phyloP scores from a whole-genome alignment of 2,329 filamentous ascomycete species.

The Epichloe gansuensis region DNA sequence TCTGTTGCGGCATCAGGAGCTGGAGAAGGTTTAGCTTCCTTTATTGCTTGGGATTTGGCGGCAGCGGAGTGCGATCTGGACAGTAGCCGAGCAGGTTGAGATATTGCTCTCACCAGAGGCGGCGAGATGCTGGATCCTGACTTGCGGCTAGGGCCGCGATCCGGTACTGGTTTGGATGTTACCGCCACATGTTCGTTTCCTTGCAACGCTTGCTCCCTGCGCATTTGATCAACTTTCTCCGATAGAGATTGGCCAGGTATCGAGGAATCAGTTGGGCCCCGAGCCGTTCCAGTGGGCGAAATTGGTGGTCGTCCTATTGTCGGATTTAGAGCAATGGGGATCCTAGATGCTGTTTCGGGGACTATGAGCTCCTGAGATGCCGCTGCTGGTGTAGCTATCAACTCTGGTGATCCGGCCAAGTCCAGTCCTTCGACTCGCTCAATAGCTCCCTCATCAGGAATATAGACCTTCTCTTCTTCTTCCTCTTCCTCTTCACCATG shows the following conservation, averaged over 20 bases:
- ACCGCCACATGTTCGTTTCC: conserved; percentile 14
- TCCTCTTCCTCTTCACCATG: conserved; percentile 6
- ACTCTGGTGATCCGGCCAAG: conserved; percentile 26
- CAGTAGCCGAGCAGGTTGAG: conserved; percentile 35
- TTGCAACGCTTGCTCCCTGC: conserved; percentile 30
- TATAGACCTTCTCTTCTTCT: conserved; percentile 19
- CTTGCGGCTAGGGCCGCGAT: conserved; percentile 31
- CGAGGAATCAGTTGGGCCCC: conserved; percentile 10
- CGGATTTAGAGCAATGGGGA: neutral
- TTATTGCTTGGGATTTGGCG: conserved; percentile 26
- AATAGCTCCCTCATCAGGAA: conserved; percentile 23
- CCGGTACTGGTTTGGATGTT: conserved; percentile 15
- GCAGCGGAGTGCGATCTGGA: conserved; percentile 33
- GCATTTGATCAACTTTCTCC: conserved; percentile 38
- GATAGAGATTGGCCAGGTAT: conserved; percentile 19
- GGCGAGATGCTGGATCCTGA: conserved; percentile 34
- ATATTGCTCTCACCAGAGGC: conserved; percentile 40
- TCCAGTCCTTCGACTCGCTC: conserved; percentile 38
- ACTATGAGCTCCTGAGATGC: conserved; percentile 2
- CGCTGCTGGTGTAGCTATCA: conserved; percentile 11
- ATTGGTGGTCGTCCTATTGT: conserved; percentile 10
- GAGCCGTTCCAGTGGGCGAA: conserved; percentile 11
- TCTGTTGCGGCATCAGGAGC: conserved; percentile 12
- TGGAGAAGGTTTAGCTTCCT: conserved; percentile 20
- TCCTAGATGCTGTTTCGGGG: neutral